Percentiles rank a stretch among this genome's conserved stretches.
phyloP scores from a whole-genome alignment of 148 eudicot genomes.

The Amaranthus hypochondriacus region DNA sequence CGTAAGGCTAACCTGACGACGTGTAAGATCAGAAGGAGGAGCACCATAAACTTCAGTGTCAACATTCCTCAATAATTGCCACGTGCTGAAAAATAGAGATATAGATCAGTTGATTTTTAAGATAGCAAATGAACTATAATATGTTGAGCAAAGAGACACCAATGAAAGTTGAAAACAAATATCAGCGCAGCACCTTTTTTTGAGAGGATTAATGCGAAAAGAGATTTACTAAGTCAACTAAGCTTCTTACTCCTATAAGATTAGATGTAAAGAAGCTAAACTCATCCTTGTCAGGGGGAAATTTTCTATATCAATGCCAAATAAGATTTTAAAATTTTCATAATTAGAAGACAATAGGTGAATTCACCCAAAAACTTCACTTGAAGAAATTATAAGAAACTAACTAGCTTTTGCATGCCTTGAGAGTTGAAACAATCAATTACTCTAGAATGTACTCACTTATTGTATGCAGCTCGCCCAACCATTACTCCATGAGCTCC shows the following conservation, averaged over 20 bases:
- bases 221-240: background rate
- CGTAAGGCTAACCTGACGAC: slow-evolving; percentile 59
- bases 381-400: background rate
- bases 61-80: slow-evolving; percentile 68
- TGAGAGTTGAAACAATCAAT: background rate
- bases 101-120: slow-evolving; percentile 11
- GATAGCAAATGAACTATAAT: background rate
- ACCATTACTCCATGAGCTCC: slow-evolving; percentile 98
- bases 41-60: slow-evolving; percentile 80
- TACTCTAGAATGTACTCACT: slow-evolving; percentile 39
- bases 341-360: background rate
- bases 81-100: slow-evolving; percentile 50
- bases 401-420: background rate
- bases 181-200: background rate
- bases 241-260: background rate
- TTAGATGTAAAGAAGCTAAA: background rate
- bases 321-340: background rate
- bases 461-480: slow-evolving; percentile 82
- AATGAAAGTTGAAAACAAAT: background rate
- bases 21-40: slow-evolving; percentile 59
- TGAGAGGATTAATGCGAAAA: background rate
- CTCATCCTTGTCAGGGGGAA: background rate
- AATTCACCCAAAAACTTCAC: background rate
- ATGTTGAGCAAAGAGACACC: background rate
- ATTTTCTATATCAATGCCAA: too few relatives aligned